Evolutionary conservation across 108 stramenopile species (phyloP), one percentile per base, ranked within the genome.

Genomic region (Cyclotella kingstonii): DNA sequence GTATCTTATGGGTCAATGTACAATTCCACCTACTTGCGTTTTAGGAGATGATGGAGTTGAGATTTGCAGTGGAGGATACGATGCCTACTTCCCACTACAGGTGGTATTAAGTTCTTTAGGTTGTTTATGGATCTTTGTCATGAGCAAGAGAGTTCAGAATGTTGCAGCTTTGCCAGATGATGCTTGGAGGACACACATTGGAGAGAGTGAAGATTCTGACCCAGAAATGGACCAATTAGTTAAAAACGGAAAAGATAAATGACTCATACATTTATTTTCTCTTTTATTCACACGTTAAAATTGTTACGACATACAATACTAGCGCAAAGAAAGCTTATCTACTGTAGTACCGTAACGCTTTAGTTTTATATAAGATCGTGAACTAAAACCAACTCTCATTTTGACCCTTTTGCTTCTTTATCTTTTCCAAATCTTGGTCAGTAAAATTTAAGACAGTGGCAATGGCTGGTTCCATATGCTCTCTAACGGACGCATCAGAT

Each of bases 391-490:
- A 91, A 26, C 76, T 69, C 6, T 84, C 84, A 50, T 55, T 81
- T 22, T 81, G 85, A 17, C 56, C 73, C 43, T 88, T 87, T 31
- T 86, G 80, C 73, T 83, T 76, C 67, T 86, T 74, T 48, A 93
- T 90, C 40, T 77, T 82, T 15, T 61, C 71, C 36, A 83, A 75
- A 34, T 93, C 92, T 8, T 73, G 82, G 6, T 81, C 68, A 7
- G 87, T 76, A 54, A 93, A 93, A 58, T 89, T 83, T 65, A 93
- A 61, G 0, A 93, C 89, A 5, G 89, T 93, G 8, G 83, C 92
- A 54, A 93, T 93, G 1, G 92, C 92, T 12, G 70, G 80, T 52
- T 93, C 92, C 92, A 93, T 93, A 36, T 90, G 89, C 27, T 84
- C 84, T 54, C 86, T 65, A 14, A 84, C 84, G 11, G 80, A 69